Evolutionary conservation across 345 rosid species (phyloP).

Genomic region (Excoecaria cochinchinensis): DNA sequence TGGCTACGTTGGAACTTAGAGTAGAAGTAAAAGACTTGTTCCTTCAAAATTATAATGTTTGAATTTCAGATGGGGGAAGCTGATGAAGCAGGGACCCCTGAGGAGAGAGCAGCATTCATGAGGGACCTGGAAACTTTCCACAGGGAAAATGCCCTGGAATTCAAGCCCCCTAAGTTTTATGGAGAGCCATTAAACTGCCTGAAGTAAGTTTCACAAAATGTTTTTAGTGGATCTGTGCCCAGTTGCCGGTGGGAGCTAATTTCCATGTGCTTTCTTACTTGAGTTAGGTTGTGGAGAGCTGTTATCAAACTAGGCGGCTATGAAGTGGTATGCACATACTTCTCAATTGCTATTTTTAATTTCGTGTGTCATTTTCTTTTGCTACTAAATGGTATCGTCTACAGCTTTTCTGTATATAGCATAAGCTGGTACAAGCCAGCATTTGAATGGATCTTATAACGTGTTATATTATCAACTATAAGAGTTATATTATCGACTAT

Average conservation of each 20-base stretch:
- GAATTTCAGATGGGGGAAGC: constrained; percentile 48
- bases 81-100: constrained; percentile 65
- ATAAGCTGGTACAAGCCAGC: background rate
- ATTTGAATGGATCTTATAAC: background rate
- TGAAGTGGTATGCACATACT: constrained; percentile 58
- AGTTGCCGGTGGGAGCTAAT: constrained; percentile 20
- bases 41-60: constrained; percentile 16
- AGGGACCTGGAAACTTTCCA: constrained; percentile 67
- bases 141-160: constrained; percentile 57
- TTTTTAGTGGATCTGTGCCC: constrained; percentile 17
- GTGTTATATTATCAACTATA: background rate
- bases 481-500: background rate
- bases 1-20: constrained; percentile 3
- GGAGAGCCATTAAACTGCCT: constrained; percentile 71
- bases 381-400: background rate
- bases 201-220: constrained; percentile 50
- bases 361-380: background rate
- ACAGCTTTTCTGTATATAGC: background rate
- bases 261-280: constrained; percentile 12
- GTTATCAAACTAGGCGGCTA: constrained; percentile 82
- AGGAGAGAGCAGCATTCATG: constrained; percentile 63
- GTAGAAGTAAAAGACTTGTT: constrained; percentile 1
- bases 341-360: background rate
- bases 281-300: constrained; percentile 77
- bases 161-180: constrained; percentile 75